Base-by-base conservation (phyloP, 768 basidiomycete genomes). In the Sporobolomyces phaffii region DNA sequence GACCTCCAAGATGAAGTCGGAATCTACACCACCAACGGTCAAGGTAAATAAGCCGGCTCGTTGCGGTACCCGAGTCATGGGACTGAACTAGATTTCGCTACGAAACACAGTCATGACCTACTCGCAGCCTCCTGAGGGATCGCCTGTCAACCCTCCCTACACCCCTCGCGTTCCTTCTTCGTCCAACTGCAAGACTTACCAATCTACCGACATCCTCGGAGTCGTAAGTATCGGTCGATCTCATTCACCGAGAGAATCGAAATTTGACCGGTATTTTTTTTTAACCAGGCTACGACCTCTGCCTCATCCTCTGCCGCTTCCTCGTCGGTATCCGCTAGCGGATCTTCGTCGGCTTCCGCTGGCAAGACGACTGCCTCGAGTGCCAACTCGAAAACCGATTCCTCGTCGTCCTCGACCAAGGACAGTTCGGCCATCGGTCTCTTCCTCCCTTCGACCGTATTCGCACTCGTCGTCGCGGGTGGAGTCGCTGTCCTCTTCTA, bases 151-250 rank as follows among this genome's bases (percentile, higher is more conserved):
- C 67, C 56, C 66, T 68, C 75, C 76, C 3, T 76, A 72, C 65
- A 59, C 61, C 7, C 68, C 71, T 10, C 48, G 57, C 28, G 57
- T 74, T 28, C 76, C 76, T 5, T 56, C 70, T 31, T 52, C 72
- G 14, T 74, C 73, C 24, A 70, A 66, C 62, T 77, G 76, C 73
- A 64, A 68, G 43, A 71, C 75, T 22, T 75, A 62, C 70, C 31
- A 44, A 29, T 72, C 69, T 29, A 65, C 70, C n/a, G 58, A 65
- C 14, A 53, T 76, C 17, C 73, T 49, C 33, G 52, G 44, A 0
- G 62, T 51, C 20, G 62, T 65, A 3, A 17, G 56, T 38, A 17
- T 28, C 22, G 20, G 31, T 10, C 31, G 40, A 40, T 33, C 34
- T 17, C 24, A n/a, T 20, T 17, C 22, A 7, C 43, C 13, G 43